Evolutionary conservation across 2,329 filamentous ascomycete genomes (phyloP), one percentile per base, ranked within the genome.

Genomic region (Aureobasidium sp.): DNA sequence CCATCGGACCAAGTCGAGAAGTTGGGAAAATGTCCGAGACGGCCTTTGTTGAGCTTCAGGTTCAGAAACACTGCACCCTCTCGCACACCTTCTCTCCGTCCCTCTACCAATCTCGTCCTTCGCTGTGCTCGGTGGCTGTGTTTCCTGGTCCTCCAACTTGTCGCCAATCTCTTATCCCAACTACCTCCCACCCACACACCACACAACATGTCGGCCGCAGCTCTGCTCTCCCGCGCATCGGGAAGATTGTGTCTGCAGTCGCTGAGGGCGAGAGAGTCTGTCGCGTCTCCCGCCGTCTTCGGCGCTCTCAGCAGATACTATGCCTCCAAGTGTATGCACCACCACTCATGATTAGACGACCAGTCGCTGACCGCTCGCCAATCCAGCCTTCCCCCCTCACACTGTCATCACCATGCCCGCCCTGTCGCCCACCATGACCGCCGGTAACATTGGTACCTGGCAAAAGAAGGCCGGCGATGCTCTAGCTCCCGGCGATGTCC

Each of bases 321-420:
- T 86, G 89, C 89, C 78, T 90, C 88, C 66, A 91, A 91, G 83
- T 89, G 88, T 91, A 82, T 77, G 85, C 73, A 60, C 55, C 60
- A 56, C 31, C 27, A 7, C 45, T 8, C 7, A 36, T 13, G 33
- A 36, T 13, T 25, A 20, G 33, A 78, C 71, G 75, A 68, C 66
- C 64, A 55, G 27, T 42, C 36, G 42, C 40, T 72, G 54, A 66
- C 15, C n/a, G 10, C 23, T 25, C 16, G n/a, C 25, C 31, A 31
- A 73, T 63, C 87, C 85, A 96, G 97, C 95, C 58, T 98, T 93
- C 85, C 97, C 96, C 72, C 90, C 94, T 73, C 96, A 99, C 85
- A 95, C 93, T 73, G 86, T 99, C 81, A 91, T 99, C 85, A 96
- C 90, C 87, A 99, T 99, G 96, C 96, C 96, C 71, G 96, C 96